Evolutionary conservation across 2,329 filamentous ascomycete species (phyloP).

Genomic region (Fusarium udum): DNA sequence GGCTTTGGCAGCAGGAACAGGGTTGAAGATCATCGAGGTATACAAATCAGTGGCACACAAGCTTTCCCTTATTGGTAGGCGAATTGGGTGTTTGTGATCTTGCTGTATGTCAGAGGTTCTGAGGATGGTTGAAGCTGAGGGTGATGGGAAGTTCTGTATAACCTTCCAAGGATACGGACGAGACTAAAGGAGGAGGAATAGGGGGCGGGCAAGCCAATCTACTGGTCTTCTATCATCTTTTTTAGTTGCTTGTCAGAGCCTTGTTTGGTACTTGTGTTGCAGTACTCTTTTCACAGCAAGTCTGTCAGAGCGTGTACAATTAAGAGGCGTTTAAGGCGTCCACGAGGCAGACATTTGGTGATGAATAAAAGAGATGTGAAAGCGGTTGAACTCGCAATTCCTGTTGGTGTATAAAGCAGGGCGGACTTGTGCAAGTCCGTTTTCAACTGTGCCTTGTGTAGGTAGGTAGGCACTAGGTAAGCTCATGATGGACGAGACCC

Average conservation of each 20-base stretch:
- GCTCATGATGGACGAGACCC: neutral
- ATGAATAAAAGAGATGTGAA: neutral
- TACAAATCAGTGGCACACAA: neutral
- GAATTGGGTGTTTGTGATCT: neutral
- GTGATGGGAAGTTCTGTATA: constrained; percentile 31
- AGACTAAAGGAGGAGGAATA: neutral
- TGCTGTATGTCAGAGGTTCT: neutral
- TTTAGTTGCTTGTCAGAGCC: constrained; percentile 12
- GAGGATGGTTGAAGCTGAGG: neutral
- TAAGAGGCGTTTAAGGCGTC: constrained; percentile 8
- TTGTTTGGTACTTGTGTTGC: constrained; percentile 19
- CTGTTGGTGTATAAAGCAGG: constrained; percentile 2
- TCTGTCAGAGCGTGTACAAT: constrained; percentile 24
- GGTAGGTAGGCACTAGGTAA: neutral
- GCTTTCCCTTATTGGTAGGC: neutral
- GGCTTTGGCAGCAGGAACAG: constrained; percentile 25
- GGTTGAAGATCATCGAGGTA: constrained; percentile 27
- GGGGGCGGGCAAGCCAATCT: neutral
- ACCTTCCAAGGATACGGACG: constrained; percentile 13
- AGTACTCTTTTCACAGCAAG: neutral
- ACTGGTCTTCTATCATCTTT: neutral
- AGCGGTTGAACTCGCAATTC: neutral
- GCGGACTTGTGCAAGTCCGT: constrained; percentile 28
- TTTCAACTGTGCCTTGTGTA: neutral
- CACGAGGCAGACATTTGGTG: constrained; percentile 13